These are phyloP conservation scores for Biscogniauxia mediterranea DNA, from an alignment of 2,329 filamentous ascomycete species.

Conservation along the genomic window DNA sequence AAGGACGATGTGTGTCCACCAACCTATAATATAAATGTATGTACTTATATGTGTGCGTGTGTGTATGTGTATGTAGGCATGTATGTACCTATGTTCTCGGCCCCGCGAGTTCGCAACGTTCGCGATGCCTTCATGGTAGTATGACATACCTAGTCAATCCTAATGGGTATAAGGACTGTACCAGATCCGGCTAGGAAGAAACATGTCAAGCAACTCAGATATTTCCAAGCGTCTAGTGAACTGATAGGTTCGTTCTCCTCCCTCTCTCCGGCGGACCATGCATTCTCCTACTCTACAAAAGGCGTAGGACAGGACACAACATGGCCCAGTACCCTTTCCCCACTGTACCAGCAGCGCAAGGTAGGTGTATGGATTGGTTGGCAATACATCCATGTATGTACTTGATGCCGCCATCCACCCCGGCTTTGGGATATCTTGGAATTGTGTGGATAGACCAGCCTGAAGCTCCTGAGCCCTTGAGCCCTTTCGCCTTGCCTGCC, in stretches of 20 bases:
- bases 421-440: slow-evolving; percentile 17
- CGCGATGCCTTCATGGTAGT: not conserved
- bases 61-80: not conserved
- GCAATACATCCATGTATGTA: slow-evolving; percentile 1
- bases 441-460: slow-evolving; percentile 15
- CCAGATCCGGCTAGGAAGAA: not conserved
- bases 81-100: not conserved
- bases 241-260: not conserved
- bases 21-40: not conserved
- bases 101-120: not conserved
- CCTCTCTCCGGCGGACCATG: not conserved
- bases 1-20: too few species aligned
- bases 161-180: not conserved
- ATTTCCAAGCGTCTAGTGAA: not conserved
- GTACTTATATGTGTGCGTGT: not conserved
- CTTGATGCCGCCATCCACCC: slow-evolving; percentile 2
- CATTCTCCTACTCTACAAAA: not conserved
- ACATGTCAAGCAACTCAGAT: not conserved
- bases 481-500: slow-evolving; percentile 10
- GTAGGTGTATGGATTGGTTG: slow-evolving; percentile 1
- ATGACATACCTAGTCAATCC: not conserved
- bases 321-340: slow-evolving; percentile 1
- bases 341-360: slow-evolving; percentile 3
- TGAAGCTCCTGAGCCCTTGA: slow-evolving; percentile 6
- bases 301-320: not conserved